Conservation (phyloP, 1,284 basidiomycete genomes). For the Agaricales sp. region DNA sequence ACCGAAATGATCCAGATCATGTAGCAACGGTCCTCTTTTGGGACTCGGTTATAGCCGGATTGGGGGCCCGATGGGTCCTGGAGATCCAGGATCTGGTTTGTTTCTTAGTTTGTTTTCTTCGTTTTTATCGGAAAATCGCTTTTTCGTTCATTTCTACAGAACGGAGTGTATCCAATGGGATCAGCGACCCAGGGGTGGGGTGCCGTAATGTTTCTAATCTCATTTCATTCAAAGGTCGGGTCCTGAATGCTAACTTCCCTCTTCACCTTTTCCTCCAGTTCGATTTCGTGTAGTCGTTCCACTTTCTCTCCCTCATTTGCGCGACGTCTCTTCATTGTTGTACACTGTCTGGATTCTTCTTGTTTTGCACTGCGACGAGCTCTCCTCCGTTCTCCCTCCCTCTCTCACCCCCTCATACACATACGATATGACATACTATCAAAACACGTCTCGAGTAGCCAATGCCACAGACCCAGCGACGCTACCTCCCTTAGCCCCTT, state of each 20-base stretch:
- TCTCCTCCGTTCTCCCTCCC: too few species aligned
- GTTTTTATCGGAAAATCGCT: neutral
- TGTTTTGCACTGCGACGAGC: too few species aligned
- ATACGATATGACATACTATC: neutral
- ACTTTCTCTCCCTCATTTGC: too few species aligned
- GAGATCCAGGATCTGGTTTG: neutral
- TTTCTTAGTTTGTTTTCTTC: neutral
- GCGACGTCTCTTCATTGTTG: too few species aligned
- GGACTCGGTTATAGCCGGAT: neutral
- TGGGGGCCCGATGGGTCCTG: neutral
- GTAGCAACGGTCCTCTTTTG: neutral
- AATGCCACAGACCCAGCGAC: neutral
- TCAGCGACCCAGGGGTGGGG: neutral
- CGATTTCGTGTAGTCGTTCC: too few species aligned
- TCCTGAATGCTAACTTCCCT: slow-evolving; percentile 18
- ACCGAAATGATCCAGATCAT: too few species aligned
- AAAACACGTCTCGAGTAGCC: neutral
- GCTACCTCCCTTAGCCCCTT: neutral
- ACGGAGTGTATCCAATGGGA: neutral
- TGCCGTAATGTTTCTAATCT: slow-evolving; percentile 13
- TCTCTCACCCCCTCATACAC: too few species aligned
- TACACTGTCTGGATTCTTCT: too few species aligned
- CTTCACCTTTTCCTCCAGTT: slow-evolving; percentile 11
- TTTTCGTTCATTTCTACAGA: neutral
- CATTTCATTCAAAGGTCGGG: slow-evolving; percentile 14